Conservation (phyloP, 176 grass and related monocot species). For the Carex kokanica region DNA sequence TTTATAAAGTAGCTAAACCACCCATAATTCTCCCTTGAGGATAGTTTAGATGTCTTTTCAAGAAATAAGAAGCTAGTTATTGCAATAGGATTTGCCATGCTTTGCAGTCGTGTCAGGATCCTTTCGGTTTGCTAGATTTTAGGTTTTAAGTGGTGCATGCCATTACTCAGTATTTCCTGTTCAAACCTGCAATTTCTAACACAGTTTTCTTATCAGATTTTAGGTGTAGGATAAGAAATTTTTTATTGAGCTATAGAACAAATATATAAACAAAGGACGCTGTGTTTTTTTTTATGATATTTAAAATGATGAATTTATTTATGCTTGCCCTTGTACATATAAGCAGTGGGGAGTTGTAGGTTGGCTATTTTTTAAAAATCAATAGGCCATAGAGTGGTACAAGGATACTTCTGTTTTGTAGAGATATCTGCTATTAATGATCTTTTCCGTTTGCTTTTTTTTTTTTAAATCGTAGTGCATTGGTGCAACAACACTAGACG, state of each 20-base stretch:
- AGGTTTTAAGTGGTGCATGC: not conserved
- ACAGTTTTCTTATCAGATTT: not conserved
- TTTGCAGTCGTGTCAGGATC: not conserved
- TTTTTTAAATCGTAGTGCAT: conserved; percentile 52
- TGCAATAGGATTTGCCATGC: not conserved
- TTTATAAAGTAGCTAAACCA: not conserved
- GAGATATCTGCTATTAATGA: conserved; percentile 18
- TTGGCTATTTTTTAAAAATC: not conserved
- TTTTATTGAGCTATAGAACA: not conserved
- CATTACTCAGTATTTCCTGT: not conserved
- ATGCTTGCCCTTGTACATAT: not conserved
- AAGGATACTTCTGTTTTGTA: not conserved
- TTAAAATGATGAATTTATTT: not conserved
- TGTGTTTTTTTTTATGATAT: not conserved
- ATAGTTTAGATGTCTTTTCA: not conserved
- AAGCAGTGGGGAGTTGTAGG: not conserved
- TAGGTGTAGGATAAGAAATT: not conserved
- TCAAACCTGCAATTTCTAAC: not conserved
- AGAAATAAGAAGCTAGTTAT: not conserved
- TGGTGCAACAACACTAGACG: conserved; percentile 91
- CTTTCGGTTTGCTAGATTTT: not conserved
- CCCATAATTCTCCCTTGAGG: not conserved
- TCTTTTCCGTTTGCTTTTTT: conserved; percentile 22
- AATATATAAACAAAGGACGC: not conserved
- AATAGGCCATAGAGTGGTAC: not conserved